Evolutionary conservation across 2,329 filamentous ascomycete genomes (phyloP).

Genomic region (Biscogniauxia sp.): DNA sequence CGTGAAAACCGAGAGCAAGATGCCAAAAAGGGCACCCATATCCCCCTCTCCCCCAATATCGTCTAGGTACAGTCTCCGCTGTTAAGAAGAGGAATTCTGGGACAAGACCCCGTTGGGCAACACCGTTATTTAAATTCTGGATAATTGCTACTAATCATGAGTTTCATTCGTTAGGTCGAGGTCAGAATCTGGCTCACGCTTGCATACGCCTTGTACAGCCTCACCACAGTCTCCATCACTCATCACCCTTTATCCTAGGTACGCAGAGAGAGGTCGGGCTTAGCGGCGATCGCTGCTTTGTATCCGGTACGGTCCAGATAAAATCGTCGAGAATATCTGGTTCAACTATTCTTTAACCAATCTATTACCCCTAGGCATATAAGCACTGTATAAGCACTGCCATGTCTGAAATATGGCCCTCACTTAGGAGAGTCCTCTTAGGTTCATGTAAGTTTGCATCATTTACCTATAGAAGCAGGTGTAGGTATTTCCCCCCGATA

Average conservation of each 20-base stretch:
- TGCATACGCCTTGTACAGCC: conserved; percentile 27
- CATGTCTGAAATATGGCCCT: too few relatives aligned
- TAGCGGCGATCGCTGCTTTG: conserved; percentile 34
- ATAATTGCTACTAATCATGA: conserved; percentile 23
- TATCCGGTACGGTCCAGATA: conserved; percentile 30
- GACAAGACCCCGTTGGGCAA: conserved; percentile 31
- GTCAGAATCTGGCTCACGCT: conserved; percentile 6
- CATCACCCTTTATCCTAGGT: conserved; percentile 34
- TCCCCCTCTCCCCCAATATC: conserved; percentile 38
- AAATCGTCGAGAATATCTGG: conserved; percentile 25
- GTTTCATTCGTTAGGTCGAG: too few relatives aligned
- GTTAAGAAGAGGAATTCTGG: conserved; percentile 28
- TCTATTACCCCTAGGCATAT: conserved; percentile 10
- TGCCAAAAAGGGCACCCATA: conserved; percentile 35
- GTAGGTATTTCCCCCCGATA: background rate
- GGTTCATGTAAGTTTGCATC: too few relatives aligned
- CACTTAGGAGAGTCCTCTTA: too few relatives aligned
- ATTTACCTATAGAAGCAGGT: too few relatives aligned
- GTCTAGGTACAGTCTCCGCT: conserved; percentile 31
- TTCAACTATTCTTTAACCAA: conserved; percentile 23
- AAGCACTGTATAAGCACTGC: too few relatives aligned
- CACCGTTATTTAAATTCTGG: conserved; percentile 27
- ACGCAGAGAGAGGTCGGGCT: conserved; percentile 35
- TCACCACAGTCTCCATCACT: conserved; percentile 36
- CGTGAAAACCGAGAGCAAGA: conserved; percentile 27